Conservation (phyloP, 257 asterid species). For the Solanum piurae region DNA sequence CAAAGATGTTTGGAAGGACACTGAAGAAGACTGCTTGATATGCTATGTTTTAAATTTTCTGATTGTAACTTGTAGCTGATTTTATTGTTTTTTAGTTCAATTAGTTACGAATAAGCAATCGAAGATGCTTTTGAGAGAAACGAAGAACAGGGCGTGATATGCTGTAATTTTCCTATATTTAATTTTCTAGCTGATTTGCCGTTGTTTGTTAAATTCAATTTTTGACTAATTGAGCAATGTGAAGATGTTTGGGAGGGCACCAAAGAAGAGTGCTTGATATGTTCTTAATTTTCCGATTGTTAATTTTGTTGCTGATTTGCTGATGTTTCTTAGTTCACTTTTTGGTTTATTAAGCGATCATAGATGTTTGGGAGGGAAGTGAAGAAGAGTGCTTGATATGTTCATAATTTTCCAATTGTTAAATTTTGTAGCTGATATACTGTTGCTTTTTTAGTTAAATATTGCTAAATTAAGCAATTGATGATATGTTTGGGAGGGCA, state of each 20-base stretch:
- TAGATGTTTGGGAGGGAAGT: background rate
- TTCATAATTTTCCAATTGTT: background rate
- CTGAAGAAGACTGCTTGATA: background rate
- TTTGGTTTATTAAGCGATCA: background rate
- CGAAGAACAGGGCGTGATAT: background rate
- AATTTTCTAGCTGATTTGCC: background rate
- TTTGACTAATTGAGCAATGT: background rate
- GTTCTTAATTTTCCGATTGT: background rate
- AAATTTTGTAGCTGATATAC: background rate
- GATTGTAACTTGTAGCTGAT: background rate
- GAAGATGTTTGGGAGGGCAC: slow-evolving; percentile 18
- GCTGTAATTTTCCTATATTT: background rate
- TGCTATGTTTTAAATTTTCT: background rate
- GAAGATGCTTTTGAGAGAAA: background rate
- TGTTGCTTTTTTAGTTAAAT: background rate
- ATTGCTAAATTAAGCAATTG: background rate
- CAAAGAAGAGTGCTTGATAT: background rate
- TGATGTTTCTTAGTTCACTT: background rate
- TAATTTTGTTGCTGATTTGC: background rate
- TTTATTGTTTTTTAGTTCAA: background rate
- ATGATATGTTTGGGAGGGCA: slow-evolving; percentile 19
- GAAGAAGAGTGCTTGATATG: background rate
- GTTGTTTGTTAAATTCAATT: background rate
- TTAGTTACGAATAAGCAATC: background rate
- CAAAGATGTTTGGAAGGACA: slow-evolving; percentile 3